Base-by-base conservation (phyloP, 345 rosid species). In the thale cress (Arabidopsis thaliana) region DNA sequence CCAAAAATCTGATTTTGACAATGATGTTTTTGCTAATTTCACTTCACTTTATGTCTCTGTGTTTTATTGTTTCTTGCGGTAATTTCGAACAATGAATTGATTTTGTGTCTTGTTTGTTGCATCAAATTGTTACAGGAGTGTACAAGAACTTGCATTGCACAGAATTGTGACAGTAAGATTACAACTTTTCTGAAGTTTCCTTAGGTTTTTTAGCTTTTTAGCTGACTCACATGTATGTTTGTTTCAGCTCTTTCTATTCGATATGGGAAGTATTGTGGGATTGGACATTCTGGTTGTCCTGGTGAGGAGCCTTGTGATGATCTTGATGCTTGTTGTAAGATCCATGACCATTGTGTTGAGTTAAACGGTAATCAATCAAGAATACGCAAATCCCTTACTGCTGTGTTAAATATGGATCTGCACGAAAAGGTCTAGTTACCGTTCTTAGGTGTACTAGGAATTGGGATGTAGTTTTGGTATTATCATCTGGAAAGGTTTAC, bases 231-330 rank as follows among this genome's bases (percentile, higher is more conserved):
- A n/a, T 44, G 22, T 45, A 0, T 36, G 37, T 59, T 65, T 60
- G 51, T 75, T 67, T 44, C 53, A 77, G 80, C 76, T 55, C 71
- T 77, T 48, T 77, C 76, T 50, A 88, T 94, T 28, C 81, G 92
- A 45, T 94, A 94, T 71, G 96, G 98, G 28, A 91, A 94, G 78
- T 94, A 90, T 74, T 94, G 98, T 69, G 98, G 98, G 23, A 86
- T 94, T 36, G 97, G 96, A 33, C 89, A 91, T 85, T 82, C 63
- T 8, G 97, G 98, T 3, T 94, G 98, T 73, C 85, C 92, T n/a
- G 98, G 98, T 34, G 98, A 94, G 83, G 83, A 84, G 82, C 97
- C 97, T 1, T 94, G 98, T 67, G 98, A 94, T 57, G 97, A 90
- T 76, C 84, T 91, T 23, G 98, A 94, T 69, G 97, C 91, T 71